phyloP scores from a whole-genome alignment of 2,329 filamentous ascomycete genomes.

The Calonectria pseudoreteaudii region DNA sequence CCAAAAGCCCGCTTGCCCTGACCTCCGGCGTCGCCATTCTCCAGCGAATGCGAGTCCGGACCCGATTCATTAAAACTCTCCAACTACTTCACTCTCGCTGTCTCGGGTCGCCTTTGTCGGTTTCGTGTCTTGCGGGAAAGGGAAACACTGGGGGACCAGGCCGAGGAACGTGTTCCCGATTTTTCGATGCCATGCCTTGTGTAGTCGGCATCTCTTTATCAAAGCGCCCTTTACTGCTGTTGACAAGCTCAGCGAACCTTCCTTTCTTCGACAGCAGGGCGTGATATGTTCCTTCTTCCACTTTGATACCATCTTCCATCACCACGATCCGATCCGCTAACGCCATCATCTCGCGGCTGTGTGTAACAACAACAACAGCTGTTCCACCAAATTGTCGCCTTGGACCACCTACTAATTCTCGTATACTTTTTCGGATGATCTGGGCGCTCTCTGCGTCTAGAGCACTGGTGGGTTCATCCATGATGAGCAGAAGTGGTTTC shows the following conservation, averaged over 20 bases:
- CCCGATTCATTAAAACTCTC: background rate
- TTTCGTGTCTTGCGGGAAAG: background rate
- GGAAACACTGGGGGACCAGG: background rate
- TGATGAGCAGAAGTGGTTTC: constrained; percentile 76
- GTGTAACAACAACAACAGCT: constrained; percentile 85
- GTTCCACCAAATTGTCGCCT: constrained; percentile 53
- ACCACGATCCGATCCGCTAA: constrained; percentile 81
- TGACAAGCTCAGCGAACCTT: constrained; percentile 62
- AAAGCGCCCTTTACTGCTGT: constrained; percentile 37
- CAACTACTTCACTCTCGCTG: background rate
- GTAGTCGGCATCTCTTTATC: background rate
- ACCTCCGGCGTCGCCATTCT: background rate
- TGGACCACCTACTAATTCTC: constrained; percentile 57
- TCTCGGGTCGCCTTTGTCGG: background rate
- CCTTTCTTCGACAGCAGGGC: constrained; percentile 63
- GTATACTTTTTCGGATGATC: constrained; percentile 72
- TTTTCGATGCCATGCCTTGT: background rate
- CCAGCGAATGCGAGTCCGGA: background rate
- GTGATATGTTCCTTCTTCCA: constrained; percentile 74
- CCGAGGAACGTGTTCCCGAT: background rate
- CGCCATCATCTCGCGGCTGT: constrained; percentile 87
- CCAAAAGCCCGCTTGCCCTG: background rate
- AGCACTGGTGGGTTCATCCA: constrained; percentile 89
- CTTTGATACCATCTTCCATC: constrained; percentile 74
- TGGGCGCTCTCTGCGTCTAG: constrained; percentile 78